Evolutionary conservation across 345 rosid genomes (phyloP).

Genomic region (Rhizophora mangle): DNA sequence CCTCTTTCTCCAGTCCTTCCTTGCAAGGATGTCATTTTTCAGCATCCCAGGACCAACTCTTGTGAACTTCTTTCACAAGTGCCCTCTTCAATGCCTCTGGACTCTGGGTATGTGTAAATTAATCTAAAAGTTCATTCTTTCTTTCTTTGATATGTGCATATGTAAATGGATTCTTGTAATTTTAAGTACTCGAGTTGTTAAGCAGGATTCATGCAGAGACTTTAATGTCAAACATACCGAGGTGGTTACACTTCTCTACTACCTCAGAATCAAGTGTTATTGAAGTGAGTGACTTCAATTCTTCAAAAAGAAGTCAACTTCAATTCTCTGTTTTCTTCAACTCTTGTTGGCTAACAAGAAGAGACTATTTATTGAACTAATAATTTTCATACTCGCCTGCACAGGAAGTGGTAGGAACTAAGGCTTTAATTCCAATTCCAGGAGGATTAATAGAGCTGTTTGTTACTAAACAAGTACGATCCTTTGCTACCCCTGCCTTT

Average conservation of each 20-base stretch:
- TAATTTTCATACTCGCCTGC: neutral
- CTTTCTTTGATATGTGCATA: neutral
- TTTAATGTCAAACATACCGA: slow-evolving; percentile 59
- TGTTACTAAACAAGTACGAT: slow-evolving; percentile 60
- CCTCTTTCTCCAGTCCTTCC: slow-evolving; percentile 36
- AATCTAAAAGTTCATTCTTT: neutral
- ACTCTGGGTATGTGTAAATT: slow-evolving; percentile 44
- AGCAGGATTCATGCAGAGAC: slow-evolving; percentile 64
- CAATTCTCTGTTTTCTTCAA: neutral
- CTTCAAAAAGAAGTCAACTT: neutral
- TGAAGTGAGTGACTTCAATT: slow-evolving; percentile 40
- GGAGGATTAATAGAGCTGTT: slow-evolving; percentile 84
- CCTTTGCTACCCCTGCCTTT: neutral
- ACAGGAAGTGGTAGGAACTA: slow-evolving; percentile 73
- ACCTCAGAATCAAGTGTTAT: slow-evolving; percentile 41
- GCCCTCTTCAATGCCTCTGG: slow-evolving; percentile 63
- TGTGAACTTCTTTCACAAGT: slow-evolving; percentile 67
- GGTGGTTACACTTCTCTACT: slow-evolving; percentile 63
- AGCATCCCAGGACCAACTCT: slow-evolving; percentile 59
- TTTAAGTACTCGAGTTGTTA: neutral
- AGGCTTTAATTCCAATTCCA: slow-evolving; percentile 70
- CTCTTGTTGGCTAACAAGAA: neutral
- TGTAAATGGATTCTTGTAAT: neutral
- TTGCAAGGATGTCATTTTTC: slow-evolving; percentile 67
- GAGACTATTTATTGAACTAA: neutral